A percentile compares a stretch with the other conserved stretches of the same genome.
These are phyloP conservation scores for Botrytis squamosa DNA, from an alignment of 2,329 filamentous ascomycete genomes.

Conservation along the genomic window DNA sequence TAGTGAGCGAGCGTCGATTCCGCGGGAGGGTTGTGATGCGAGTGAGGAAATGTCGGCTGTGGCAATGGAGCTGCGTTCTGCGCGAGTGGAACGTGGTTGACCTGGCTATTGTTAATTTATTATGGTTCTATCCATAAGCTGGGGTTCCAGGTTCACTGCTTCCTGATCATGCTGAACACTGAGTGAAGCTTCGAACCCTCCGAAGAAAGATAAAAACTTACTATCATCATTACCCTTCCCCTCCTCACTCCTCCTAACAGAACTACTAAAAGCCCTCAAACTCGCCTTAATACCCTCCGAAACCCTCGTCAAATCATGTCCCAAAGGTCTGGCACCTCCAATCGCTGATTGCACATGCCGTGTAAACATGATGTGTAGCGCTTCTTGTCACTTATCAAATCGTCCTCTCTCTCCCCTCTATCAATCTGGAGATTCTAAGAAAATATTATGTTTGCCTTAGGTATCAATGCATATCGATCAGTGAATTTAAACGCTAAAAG, in stretches of 20 bases:
- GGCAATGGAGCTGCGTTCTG: slow-evolving; percentile 31
- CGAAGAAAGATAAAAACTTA: slow-evolving; percentile 12
- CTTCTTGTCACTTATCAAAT: slow-evolving; percentile 1
- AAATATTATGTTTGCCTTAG: slow-evolving; percentile 11
- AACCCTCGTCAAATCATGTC: slow-evolving; percentile 34
- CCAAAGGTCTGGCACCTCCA: slow-evolving; percentile 35
- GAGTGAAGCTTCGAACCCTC: background rate
- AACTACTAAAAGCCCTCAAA: slow-evolving; percentile 38
- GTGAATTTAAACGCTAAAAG: background rate
- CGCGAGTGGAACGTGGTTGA: slow-evolving; percentile 13
- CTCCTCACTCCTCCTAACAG: slow-evolving; percentile 30
- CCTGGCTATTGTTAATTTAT: background rate
- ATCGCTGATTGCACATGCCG: slow-evolving; percentile 40
- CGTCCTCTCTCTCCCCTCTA: background rate
- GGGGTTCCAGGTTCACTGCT: background rate
- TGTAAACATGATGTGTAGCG: slow-evolving; percentile 38
- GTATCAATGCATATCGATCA: background rate
- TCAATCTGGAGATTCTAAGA: background rate
- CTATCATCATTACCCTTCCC: slow-evolving; percentile 25
- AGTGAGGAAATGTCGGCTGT: slow-evolving; percentile 36
- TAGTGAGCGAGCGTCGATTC: slow-evolving; percentile 39
- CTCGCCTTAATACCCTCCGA: slow-evolving; percentile 38
- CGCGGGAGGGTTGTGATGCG: slow-evolving; percentile 29
- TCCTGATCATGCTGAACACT: too few relatives aligned
- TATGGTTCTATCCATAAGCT: background rate